Base-by-base conservation (phyloP, 768 basidiomycete species). In the Tricholoma saponaceum region DNA sequence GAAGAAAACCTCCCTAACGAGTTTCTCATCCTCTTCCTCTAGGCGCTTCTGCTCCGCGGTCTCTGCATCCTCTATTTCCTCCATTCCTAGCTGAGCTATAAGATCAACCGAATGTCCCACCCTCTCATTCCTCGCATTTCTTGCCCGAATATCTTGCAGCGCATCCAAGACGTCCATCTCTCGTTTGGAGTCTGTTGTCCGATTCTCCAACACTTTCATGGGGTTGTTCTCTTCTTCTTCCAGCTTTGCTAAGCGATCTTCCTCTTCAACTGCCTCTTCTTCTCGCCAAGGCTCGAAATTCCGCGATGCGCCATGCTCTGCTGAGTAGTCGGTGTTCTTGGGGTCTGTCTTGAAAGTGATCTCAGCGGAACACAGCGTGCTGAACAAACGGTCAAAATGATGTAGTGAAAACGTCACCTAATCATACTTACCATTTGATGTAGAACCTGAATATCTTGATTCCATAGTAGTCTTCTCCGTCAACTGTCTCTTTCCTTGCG, bases 311-410 rank as follows among this genome's bases (percentile, higher is more conserved):
- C 97, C 97, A 67, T 98, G 96, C 74, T 99, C 96, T 43, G 92
- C 93, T 18, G 79, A 41, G 64, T 96, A 96, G 69, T 96, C 94
- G 0, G 95, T 95, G 69, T 97, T 95, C 81, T 96, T 96, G 18
- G 96, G 96, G 69, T 99, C 96, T 0, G 97, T 99, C 73, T 98
- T 98, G 86, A 99, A 99, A 0, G 97, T 98, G 62, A 99, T 98
- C 70, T 99, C 97, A 8, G 96, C 90, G 2, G 95, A 97, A 69
- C 97, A 99, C 37, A 95, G 75, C 13, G 95, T 95, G 67, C 96
- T 96, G 63, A 2, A 51, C 6, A 28, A 12, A 22, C 9, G 20
- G 49, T 78, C 44, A 68, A 60, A 18, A 5, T 25, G 18, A 16
- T 9, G 26, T 47, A 8, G 7, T 46, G 5, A 28, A 56, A 12